Conservation (phyloP, 139 green algal species). For the Chlamydomonas sphaeroides region DNA sequence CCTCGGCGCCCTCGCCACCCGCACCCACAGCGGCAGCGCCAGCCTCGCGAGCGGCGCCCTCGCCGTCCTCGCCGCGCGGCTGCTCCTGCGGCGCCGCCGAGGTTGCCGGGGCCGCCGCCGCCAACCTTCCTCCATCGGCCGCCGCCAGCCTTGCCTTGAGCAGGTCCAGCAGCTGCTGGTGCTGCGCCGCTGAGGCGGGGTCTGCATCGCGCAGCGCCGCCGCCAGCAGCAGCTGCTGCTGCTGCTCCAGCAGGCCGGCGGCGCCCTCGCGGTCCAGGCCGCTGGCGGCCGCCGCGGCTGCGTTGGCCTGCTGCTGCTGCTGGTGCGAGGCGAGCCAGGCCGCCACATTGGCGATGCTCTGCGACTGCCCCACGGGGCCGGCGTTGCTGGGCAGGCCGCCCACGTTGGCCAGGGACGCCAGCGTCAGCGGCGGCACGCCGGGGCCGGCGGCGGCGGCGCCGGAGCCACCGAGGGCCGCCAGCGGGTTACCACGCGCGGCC, state of each 20-base stretch:
- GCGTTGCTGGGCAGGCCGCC: not conserved
- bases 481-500: not conserved
- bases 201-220: not conserved
- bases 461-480: not conserved
- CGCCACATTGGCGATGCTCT: constrained; percentile 29
- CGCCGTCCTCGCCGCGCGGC: not conserved
- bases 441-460: not conserved
- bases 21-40: no score
- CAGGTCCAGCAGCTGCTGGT: constrained; percentile 12
- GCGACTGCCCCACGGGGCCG: constrained; percentile 25
- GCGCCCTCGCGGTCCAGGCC: not conserved
- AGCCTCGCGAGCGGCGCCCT: not conserved
- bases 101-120: not conserved
- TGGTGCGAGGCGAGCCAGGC: constrained; percentile 29
- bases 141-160: not conserved
- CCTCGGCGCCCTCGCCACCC: no score
- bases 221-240: constrained; percentile 9
- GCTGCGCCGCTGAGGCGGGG: not conserved
- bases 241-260: not conserved
- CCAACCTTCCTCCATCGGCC: not conserved
- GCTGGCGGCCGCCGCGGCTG: not conserved
- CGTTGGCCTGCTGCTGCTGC: not conserved
- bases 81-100: not conserved
- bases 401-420: constrained; percentile 20
- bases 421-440: not conserved